Evolutionary conservation across 2,329 filamentous ascomycete genomes (phyloP).

Genomic region (Hymenoscyphus scutula): DNA sequence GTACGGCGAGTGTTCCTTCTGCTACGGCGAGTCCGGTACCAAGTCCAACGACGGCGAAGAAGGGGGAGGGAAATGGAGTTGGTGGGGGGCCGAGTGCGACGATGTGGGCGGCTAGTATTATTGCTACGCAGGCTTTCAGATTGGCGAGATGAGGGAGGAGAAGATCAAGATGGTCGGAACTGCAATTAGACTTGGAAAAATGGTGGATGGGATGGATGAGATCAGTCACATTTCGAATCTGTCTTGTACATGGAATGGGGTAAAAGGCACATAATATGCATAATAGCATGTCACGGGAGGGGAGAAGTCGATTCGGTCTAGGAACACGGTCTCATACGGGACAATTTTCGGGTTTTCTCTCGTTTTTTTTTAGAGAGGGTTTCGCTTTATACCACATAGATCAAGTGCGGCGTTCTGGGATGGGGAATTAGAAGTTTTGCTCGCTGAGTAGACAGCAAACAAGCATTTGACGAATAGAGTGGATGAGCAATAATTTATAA

Average conservation of each 20-base stretch:
- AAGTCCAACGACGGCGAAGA: slow-evolving; percentile 17
- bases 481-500: not conserved
- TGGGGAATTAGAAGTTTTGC: not conserved
- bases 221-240: not conserved
- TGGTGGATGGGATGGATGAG: not conserved
- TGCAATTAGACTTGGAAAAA: not conserved
- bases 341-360: not conserved
- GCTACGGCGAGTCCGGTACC: slow-evolving; percentile 7
- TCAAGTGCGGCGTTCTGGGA: not conserved
- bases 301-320: not conserved
- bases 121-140: not conserved
- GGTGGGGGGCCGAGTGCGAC: not conserved
- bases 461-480: too few species aligned
- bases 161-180: not conserved
- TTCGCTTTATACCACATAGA: not conserved
- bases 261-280: not conserved
- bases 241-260: not conserved
- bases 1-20: slow-evolving; percentile 12
- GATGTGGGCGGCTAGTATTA: not conserved
- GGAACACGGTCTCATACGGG: not conserved
- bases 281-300: not conserved
- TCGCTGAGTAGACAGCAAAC: not conserved
- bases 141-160: not conserved
- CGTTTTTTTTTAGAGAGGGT: not conserved
- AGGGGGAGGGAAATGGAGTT: not conserved